A percentile compares a stretch with the other conserved stretches of the same genome.
Evolutionary conservation across 345 rosid genomes (phyloP).

Genomic region (Physaria fendleri): DNA sequence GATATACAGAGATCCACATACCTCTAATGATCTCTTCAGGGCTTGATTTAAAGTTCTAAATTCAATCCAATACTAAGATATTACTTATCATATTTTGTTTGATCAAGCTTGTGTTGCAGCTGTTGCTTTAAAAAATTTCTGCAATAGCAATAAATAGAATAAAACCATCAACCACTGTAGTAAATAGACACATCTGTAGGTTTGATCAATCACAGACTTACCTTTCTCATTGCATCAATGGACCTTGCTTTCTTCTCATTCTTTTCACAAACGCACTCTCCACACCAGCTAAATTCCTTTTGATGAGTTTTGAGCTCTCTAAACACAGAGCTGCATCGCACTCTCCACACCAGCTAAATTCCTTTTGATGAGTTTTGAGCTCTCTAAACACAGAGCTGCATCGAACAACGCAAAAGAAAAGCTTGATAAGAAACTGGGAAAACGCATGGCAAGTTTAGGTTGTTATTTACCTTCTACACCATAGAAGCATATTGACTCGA

Average conservation of each 20-base stretch:
- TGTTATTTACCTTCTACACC: conserved; percentile 84
- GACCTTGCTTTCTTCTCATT: conserved; percentile 48
- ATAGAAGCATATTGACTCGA: conserved; percentile 76
- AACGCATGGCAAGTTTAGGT: neutral
- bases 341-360: no score
- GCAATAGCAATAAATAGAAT: conserved; percentile 3
- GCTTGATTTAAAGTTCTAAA: conserved; percentile 11
- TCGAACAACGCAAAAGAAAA: conserved; percentile 5
- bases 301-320: conserved; percentile 82
- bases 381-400: conserved; percentile 80
- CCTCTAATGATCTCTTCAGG: conserved; percentile 14
- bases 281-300: conserved; percentile 87
- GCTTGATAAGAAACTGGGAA: conserved; percentile 4
- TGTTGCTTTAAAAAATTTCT: conserved; percentile 40
- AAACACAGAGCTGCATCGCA: conserved; percentile 57
- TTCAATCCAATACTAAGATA: conserved; percentile 12
- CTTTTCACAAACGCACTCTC: conserved; percentile 74
- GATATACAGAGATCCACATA: neutral
- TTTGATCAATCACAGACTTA: conserved; percentile 24
- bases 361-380: conserved; percentile 75
- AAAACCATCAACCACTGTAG: neutral
- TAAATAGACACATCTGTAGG: conserved; percentile 1
- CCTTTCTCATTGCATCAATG: conserved; percentile 60
- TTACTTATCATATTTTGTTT: neutral
- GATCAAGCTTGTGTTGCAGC: conserved; percentile 28